Conservation (phyloP, 2,329 filamentous ascomycete species). For the Venturia pyrina region DNA sequence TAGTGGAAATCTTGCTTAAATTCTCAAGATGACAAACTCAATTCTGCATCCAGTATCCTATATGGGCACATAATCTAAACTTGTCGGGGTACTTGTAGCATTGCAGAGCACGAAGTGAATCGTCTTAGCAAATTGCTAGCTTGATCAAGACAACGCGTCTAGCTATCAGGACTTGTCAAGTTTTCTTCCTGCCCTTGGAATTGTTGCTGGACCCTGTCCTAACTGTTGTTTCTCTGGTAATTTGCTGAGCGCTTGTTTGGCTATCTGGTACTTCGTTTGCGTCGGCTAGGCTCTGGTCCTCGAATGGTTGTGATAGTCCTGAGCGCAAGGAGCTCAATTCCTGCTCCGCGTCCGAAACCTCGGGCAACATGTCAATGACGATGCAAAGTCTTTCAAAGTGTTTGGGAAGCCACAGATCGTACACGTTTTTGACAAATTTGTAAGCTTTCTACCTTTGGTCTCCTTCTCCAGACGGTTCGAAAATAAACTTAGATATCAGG, state of each 20-base stretch:
- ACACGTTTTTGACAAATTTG: constrained; percentile 6
- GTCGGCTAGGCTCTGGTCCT: constrained; percentile 7
- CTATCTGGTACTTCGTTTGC: constrained; percentile 14
- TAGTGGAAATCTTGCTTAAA: too few species aligned
- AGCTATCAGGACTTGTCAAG: too few species aligned
- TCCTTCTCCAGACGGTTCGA: constrained; percentile 12
- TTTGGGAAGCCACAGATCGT: constrained; percentile 2
- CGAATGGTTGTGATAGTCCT: constrained; percentile 4
- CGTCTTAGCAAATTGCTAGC: too few species aligned
- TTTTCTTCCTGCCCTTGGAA: constrained; percentile 7
- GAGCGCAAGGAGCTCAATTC: constrained; percentile 5
- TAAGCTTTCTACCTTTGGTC: constrained; percentile 4
- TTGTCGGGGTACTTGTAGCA: too few species aligned
- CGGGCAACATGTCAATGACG: not conserved
- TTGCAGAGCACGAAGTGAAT: too few species aligned
- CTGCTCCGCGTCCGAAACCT: not conserved
- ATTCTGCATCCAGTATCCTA: too few species aligned
- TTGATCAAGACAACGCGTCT: too few species aligned
- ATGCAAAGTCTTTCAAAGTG: constrained; percentile 4
- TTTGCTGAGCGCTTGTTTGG: constrained; percentile 10
- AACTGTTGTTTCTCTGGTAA: constrained; percentile 15
- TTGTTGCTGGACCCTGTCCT: constrained; percentile 13
- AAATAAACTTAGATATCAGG: constrained; percentile 13
- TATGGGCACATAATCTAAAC: too few species aligned
- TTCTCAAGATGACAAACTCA: too few species aligned